These are phyloP conservation scores for Lobulomyces angularis DNA, from an alignment of 192 early-diverging fungal species.

Conservation along the genomic window DNA sequence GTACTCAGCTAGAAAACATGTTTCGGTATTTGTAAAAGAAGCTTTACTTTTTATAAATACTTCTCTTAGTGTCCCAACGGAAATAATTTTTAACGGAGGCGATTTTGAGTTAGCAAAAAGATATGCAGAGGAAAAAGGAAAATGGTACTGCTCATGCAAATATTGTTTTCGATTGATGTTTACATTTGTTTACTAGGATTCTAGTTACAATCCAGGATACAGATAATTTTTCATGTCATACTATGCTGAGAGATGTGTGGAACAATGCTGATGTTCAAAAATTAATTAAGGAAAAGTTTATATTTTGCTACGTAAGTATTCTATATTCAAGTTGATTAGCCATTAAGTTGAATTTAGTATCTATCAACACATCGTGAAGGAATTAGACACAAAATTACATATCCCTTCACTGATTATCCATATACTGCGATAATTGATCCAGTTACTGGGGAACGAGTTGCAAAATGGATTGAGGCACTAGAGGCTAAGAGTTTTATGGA, in stretches of 20 bases:
- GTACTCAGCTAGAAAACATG: too few relatives aligned
- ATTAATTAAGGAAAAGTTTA: slow-evolving; percentile 62
- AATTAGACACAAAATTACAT: slow-evolving; percentile 54
- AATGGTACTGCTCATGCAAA: too few relatives aligned
- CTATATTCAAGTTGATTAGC: too few relatives aligned
- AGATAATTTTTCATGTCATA: slow-evolving; percentile 73
- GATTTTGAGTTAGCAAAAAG: too few relatives aligned
- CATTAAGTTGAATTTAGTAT: too few relatives aligned
- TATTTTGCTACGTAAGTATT: slow-evolving; percentile 64
- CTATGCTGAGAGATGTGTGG: slow-evolving; percentile 91
- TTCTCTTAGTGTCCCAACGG: too few relatives aligned
- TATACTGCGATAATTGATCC: slow-evolving; percentile 84
- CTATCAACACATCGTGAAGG: slow-evolving; percentile 57
- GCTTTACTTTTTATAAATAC: too few relatives aligned
- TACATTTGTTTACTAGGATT: too few relatives aligned
- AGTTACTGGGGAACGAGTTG: slow-evolving; percentile 43
- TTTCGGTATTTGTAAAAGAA: too few relatives aligned
- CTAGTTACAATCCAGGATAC: slow-evolving; percentile 77
- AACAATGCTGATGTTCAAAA: slow-evolving; percentile 64
- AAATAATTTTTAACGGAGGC: too few relatives aligned
- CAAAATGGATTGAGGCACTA: neutral
- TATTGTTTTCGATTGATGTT: too few relatives aligned
- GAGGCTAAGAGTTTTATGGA: neutral
- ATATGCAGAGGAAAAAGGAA: too few relatives aligned
- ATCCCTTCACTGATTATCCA: slow-evolving; percentile 58